A percentile compares a stretch with the other conserved stretches of the same genome.
These are phyloP conservation scores for Pyronema omphalodes DNA, from an alignment of 495 filamentous ascomycete genomes.

Conservation along the genomic window DNA sequence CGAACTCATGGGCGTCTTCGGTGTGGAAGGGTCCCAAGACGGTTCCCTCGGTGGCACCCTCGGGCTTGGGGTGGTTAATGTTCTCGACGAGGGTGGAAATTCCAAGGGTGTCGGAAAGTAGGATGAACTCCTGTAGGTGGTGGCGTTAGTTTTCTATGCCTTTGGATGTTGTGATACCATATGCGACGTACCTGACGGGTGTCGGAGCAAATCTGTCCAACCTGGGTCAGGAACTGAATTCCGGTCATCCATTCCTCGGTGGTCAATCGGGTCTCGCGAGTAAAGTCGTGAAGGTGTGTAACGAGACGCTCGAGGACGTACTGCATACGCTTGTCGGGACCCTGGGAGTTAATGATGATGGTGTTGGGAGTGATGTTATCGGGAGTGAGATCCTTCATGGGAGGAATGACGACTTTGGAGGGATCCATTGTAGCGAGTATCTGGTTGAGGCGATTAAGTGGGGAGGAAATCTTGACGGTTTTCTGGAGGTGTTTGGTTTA, in stretches of 20 bases:
- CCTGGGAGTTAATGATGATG: slow-evolving; percentile 54
- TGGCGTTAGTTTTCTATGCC: background rate
- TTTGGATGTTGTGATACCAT: background rate
- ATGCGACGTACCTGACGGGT: slow-evolving; percentile 41
- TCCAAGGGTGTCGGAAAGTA: slow-evolving; percentile 79
- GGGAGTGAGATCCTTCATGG: slow-evolving; percentile 54
- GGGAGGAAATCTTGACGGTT: background rate
- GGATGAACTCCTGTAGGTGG: slow-evolving; percentile 63
- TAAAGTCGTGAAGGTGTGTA: slow-evolving; percentile 67
- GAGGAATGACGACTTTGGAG: slow-evolving; percentile 33
- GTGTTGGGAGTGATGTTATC: slow-evolving; percentile 74
- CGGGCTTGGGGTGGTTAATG: slow-evolving; percentile 80
- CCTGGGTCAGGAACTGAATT: slow-evolving; percentile 48
- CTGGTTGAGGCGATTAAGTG: background rate
- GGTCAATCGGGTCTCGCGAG: slow-evolving; percentile 61
- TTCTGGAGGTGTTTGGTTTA: background rate
- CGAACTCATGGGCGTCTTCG: slow-evolving; percentile 54
- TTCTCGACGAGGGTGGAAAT: slow-evolving; percentile 77
- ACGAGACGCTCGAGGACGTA: slow-evolving; percentile 59
- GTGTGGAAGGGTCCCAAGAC: slow-evolving; percentile 91
- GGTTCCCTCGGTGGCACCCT: slow-evolving; percentile 60
- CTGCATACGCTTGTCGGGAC: slow-evolving; percentile 42
- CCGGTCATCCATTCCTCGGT: slow-evolving; percentile 64
- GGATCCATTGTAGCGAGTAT: slow-evolving; percentile 31
- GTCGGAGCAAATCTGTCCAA: slow-evolving; percentile 54